These are phyloP conservation scores for Serendipita sp. DNA, from an alignment of 768 basidiomycete genomes.

Conservation along the genomic window DNA sequence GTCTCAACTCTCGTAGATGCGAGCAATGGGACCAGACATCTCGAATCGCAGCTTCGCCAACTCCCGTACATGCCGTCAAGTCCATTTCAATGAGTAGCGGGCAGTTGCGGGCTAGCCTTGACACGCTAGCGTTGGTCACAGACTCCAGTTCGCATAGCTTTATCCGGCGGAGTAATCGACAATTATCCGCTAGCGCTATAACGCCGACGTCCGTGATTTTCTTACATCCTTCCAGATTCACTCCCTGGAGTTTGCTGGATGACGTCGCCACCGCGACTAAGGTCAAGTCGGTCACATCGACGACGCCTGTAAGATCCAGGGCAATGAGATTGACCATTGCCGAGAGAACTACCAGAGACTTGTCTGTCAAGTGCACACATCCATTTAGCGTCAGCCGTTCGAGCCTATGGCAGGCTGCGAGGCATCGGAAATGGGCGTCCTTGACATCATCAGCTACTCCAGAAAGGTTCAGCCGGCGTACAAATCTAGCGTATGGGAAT, in stretches of 20 bases:
- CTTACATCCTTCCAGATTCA: constrained; percentile 78
- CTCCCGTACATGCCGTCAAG: constrained; percentile 62
- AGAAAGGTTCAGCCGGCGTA: constrained; percentile 83
- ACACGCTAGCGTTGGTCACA: constrained; percentile 63
- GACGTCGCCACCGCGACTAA: constrained; percentile 53
- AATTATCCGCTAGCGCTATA: constrained; percentile 55
- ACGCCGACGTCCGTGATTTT: constrained; percentile 66
- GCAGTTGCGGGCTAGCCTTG: constrained; percentile 60
- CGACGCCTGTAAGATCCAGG: constrained; percentile 66
- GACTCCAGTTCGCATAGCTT: constrained; percentile 67
- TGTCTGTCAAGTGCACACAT: constrained; percentile 51
- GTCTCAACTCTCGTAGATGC: constrained; percentile 81
- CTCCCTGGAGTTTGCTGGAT: constrained; percentile 70
- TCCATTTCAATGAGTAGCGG: constrained; percentile 88
- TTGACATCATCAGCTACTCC: constrained; percentile 50
- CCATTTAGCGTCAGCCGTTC: constrained; percentile 82
- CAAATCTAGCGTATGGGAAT: constrained; percentile 76
- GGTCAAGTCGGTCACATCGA: constrained; percentile 51
- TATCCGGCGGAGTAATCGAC: constrained; percentile 70
- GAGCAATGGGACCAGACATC: constrained; percentile 68
- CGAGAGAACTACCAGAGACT: constrained; percentile 50
- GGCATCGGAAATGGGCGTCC: constrained; percentile 56
- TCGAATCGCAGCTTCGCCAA: constrained; percentile 65
- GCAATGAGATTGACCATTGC: constrained; percentile 66
- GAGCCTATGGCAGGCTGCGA: constrained; percentile 60